Conservation (phyloP, 2,329 filamentous ascomycete genomes). For the Pseudovirgaria hyperparasitica region DNA sequence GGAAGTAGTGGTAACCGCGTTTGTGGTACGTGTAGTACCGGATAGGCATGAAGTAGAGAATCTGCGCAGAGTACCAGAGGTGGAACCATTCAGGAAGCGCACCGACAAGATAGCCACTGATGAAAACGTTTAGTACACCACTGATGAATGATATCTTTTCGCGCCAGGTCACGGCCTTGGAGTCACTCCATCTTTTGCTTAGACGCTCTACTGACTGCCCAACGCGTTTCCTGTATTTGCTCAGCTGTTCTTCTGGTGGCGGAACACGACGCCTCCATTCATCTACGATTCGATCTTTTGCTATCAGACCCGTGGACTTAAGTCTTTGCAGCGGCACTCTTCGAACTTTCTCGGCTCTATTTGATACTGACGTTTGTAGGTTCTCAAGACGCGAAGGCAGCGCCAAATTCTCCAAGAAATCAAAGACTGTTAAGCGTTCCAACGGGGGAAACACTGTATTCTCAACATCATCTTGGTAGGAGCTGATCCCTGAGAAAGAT, state of each 20-base stretch:
- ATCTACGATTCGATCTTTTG: conserved; percentile 81
- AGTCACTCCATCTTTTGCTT: conserved; percentile 75
- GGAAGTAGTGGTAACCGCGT: conserved; percentile 75
- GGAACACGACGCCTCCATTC: conserved; percentile 83
- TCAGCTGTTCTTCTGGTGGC: conserved; percentile 80
- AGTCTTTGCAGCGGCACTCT: conserved; percentile 72
- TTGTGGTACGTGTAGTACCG: conserved; percentile 83
- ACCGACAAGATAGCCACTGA: conserved; percentile 88
- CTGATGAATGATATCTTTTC: conserved; percentile 96
- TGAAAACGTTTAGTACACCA: conserved; percentile 92
- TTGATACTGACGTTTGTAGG: conserved; percentile 68
- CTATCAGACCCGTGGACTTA: conserved; percentile 60
- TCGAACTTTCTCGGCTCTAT: conserved; percentile 74
- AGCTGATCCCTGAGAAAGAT: conserved; percentile 73
- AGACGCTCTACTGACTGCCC: conserved; percentile 78
- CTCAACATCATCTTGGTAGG: conserved; percentile 62
- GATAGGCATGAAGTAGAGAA: conserved; percentile 94
- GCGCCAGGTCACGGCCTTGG: conserved; percentile 71
- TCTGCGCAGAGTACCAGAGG: conserved; percentile 78
- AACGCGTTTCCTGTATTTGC: conserved; percentile 83
- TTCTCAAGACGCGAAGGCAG: conserved; percentile 84
- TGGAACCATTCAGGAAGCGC: conserved; percentile 78
- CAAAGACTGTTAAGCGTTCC: conserved; percentile 81
- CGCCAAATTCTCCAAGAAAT: conserved; percentile 85
- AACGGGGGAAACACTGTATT: conserved; percentile 56